Evolutionary conservation across 148 eudicot species (phyloP).

Genomic region (Talinum fruticosum): DNA sequence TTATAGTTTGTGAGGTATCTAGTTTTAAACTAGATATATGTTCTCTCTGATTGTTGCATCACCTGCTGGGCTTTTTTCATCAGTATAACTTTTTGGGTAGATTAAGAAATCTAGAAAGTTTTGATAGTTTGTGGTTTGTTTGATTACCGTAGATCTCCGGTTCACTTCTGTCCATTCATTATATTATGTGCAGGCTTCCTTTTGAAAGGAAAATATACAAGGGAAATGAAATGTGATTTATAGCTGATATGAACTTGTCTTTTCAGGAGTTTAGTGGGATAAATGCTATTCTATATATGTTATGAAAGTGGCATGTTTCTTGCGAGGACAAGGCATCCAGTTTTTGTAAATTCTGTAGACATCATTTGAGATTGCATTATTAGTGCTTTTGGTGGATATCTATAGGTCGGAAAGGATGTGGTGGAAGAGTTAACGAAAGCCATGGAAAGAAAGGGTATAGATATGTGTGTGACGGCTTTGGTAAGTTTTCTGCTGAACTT

Average conservation of each 20-base stretch:
- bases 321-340: neutral
- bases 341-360: neutral
- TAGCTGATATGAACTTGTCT: neutral
- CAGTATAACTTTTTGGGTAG: neutral
- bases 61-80: neutral
- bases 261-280: neutral
- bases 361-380: neutral
- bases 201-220: neutral
- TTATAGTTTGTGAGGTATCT: neutral
- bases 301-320: neutral
- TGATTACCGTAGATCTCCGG: neutral
- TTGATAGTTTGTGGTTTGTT: neutral
- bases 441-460: slow-evolving; percentile 68
- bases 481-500: slow-evolving; percentile 31
- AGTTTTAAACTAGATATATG: neutral
- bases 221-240: neutral
- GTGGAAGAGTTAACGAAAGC: slow-evolving; percentile 85
- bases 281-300: neutral
- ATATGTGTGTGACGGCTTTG: slow-evolving; percentile 95
- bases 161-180: no score
- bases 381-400: slow-evolving; percentile 8
- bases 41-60: neutral
- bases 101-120: neutral
- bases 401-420: slow-evolving; percentile 83
- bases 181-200: no score